Base-by-base conservation (phyloP, 768 basidiomycete genomes). In the Gelatoporia subvermispora region DNA sequence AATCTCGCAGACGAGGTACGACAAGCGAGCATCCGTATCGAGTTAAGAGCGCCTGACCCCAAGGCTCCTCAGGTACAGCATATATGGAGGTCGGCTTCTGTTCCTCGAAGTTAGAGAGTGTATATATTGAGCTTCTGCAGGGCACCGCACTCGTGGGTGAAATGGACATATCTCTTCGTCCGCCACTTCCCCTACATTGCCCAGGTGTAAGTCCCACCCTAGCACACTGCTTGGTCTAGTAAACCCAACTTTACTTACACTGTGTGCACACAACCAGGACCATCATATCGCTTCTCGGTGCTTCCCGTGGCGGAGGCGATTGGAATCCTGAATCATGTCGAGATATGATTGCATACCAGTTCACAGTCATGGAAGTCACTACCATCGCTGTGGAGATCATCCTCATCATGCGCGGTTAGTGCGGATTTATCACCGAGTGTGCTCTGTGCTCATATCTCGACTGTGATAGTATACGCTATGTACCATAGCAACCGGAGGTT, bases 1-100 rank as follows among this genome's bases (percentile, higher is more conserved):
- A 47, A 53, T 22, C 23, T 58, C 16, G 51, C 45, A 28, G 47
- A 47, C 22, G 57, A 58, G 53, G 52, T 57, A 13, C n/a, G 52
- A 23, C 21, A 22, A 21, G 4, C n/a, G 4, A 23, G 8, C n/a
- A 16, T 5, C 37, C 37, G 20, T 5, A 7, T 5, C 5, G 8
- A n/a, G 37, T 5, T 7, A 16, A 16, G 8, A 7, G 37, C 16
- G 15, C n/a, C 15, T 38, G 20, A 38, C 37, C 8, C 16, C n/a
- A 16, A 16, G 16, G n/a, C n/a, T n/a, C 9, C 8, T 5, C 20
- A 38, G 37, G 37, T 38, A 38, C 8, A 38, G 37, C 20, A n/a
- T 16, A 38, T 38, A 16, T 38, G 37, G 37, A 16, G 11, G 42
- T 35, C n/a, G 17, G 35, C n/a, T 22, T 2, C 11, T 25, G 4